phyloP scores from a whole-genome alignment of 2,329 filamentous ascomycete species.

The Pestalotiopsis sp. region DNA sequence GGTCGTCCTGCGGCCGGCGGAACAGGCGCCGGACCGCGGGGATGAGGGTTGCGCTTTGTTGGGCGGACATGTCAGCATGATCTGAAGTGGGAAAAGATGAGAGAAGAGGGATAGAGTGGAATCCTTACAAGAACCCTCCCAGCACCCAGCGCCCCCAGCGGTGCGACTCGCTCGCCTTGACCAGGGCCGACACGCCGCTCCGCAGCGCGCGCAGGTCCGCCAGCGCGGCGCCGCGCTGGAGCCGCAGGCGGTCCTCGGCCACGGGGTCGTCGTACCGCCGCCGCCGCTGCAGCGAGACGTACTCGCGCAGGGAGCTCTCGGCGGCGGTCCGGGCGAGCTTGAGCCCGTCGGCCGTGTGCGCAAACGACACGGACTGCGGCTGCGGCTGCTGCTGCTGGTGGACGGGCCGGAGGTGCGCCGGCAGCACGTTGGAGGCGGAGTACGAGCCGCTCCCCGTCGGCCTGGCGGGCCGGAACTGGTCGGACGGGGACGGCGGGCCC shows the following conservation, averaged over 20 bases:
- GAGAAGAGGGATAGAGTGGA: too few species aligned
- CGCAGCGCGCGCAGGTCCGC: slow-evolving; percentile 47
- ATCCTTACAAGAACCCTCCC: slow-evolving; percentile 53
- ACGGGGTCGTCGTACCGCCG: slow-evolving; percentile 33
- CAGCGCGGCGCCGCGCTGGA: slow-evolving; percentile 44
- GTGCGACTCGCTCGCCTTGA: slow-evolving; percentile 47
- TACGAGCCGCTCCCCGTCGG: neutral
- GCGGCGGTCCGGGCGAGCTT: slow-evolving; percentile 24
- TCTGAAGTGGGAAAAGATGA: neutral
- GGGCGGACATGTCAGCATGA: neutral
- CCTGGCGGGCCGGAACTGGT: neutral
- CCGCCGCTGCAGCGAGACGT: slow-evolving; percentile 35
- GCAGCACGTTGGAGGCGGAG: neutral
- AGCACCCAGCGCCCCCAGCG: slow-evolving; percentile 57
- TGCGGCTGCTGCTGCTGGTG: neutral
- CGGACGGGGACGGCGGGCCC: neutral
- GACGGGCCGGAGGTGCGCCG: neutral
- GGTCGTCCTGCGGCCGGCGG: slow-evolving; percentile 43
- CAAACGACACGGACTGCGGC: slow-evolving; percentile 11
- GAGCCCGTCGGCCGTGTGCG: slow-evolving; percentile 22
- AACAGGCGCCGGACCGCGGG: slow-evolving; percentile 56
- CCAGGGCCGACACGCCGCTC: slow-evolving; percentile 44
- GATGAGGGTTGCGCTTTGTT: slow-evolving; percentile 51
- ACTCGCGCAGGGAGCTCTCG: slow-evolving; percentile 37
- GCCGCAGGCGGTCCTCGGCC: slow-evolving; percentile 45